Evolutionary conservation across 2,329 filamentous ascomycete species (phyloP), one percentile per base, ranked within the genome.

Genomic region (Paecilomyces fulvus): DNA sequence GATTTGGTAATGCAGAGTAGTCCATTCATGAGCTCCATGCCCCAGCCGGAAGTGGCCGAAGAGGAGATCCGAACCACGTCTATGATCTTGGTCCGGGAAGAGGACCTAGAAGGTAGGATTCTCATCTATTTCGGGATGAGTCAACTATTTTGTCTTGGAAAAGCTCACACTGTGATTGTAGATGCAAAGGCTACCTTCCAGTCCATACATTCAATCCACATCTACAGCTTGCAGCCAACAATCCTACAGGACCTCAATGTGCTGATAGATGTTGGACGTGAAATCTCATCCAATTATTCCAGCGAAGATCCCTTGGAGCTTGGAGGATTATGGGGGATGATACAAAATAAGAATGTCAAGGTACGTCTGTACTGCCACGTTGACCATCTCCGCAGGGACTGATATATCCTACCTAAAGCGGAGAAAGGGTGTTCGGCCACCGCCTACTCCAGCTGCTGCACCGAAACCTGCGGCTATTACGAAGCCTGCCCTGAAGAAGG

Each of bases 171-270:
- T 8, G 17, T 28, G 11, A 25, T 37, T 30, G 25, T 62, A 92
- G 89, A 83, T 61, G 77, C 82, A 0, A 83, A 90, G 56, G 76
- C 79, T 12, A 79, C 83, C 14, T 95, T 92, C 62, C 80, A 88
- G 52, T 77, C 83, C n/a, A 83, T 96, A 55, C 80, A 79, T 0
- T 88, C 89, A 0, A 86, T 96, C 58, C 90, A 96, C 64, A 76
- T 97, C 49, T 97, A 97, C 75, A 96, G 91, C 65, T 68, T 97
- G 17, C 85, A 89, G 48, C 81, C 88, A 1, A 81, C 84, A 37
- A 81, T 85, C 0, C 77, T 91, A 14, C 87, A 86, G 70, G 86
- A 92, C 66, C 73, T 94, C 17, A 83, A 89, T 63, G 70, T 86
- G 0, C 77, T 96, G 43, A 83, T 86, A 3, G 86, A 94, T 55